These are phyloP conservation scores for Cytospora paraplurivora DNA, from an alignment of 2,329 filamentous ascomycete species.

Conservation along the genomic window DNA sequence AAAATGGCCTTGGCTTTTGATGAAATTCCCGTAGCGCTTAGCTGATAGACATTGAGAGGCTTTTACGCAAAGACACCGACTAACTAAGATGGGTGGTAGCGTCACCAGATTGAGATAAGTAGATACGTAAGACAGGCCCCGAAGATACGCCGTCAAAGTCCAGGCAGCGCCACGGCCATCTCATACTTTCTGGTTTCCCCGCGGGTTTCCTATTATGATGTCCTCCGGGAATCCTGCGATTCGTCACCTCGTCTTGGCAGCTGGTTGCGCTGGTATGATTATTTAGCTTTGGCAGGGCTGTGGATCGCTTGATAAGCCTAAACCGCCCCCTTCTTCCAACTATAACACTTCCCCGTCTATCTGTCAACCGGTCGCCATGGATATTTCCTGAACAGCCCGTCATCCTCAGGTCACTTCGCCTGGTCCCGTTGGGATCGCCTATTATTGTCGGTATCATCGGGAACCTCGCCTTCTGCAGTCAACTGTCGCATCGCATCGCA, in stretches of 20 bases:
- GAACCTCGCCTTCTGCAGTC: slow-evolving; percentile 12
- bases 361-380: slow-evolving; percentile 26
- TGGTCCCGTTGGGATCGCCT: slow-evolving; percentile 26
- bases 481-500: slow-evolving; percentile 15
- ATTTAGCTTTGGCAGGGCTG: too few relatives aligned
- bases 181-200: slow-evolving; percentile 14
- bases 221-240: not conserved
- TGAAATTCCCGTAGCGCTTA: not conserved
- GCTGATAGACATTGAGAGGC: not conserved
- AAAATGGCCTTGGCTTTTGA: slow-evolving; percentile 22
- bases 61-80: not conserved
- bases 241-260: not conserved
- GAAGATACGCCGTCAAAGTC: slow-evolving; percentile 15
- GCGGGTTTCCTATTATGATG: slow-evolving; percentile 9
- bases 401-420: slow-evolving; percentile 15
- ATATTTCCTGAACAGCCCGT: slow-evolving; percentile 25
- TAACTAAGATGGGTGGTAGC: not conserved
- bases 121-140: slow-evolving; percentile 1
- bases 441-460: slow-evolving; percentile 15
- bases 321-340: slow-evolving; percentile 1
- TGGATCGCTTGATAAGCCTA: slow-evolving; percentile 19
- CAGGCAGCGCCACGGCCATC: slow-evolving; percentile 2
- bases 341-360: slow-evolving; percentile 5
- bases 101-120: not conserved
- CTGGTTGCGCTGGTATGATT: not conserved